Conservation (phyloP, 179 eudicot genomes). For the Camellia oleifera region DNA sequence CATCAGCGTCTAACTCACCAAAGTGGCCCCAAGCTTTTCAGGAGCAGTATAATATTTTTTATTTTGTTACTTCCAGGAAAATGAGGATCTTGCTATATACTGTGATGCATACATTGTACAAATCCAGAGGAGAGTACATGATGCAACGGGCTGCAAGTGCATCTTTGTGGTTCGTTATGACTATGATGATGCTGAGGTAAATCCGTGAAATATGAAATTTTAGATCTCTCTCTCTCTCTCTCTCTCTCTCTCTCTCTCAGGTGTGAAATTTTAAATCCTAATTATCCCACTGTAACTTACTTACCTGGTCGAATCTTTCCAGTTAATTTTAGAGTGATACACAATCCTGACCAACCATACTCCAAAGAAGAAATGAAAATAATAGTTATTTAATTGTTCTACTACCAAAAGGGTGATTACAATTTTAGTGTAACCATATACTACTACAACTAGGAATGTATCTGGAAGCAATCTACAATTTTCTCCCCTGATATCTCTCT, state of each 20-base stretch:
- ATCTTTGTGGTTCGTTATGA: slow-evolving; percentile 65
- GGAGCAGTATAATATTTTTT: not conserved
- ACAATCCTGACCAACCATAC: not conserved
- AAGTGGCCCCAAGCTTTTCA: not conserved
- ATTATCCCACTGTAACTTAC: not conserved
- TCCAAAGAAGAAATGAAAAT: not conserved
- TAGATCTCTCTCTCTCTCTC: not conserved
- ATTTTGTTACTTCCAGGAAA: slow-evolving; percentile 44
- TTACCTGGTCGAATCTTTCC: not conserved
- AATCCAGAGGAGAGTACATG: slow-evolving; percentile 63
- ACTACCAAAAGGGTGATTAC: not conserved
- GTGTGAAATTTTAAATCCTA: not conserved
- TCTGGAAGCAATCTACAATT: not conserved
- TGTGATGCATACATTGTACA: slow-evolving; percentile 65
- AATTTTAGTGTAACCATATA: not conserved
- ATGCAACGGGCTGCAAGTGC: slow-evolving; percentile 60
- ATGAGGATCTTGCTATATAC: slow-evolving; percentile 57
- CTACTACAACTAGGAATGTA: not conserved
- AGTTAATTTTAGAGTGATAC: not conserved
- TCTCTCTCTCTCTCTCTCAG: not conserved
- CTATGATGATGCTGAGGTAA: slow-evolving; percentile 62
- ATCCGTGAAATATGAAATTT: not conserved
- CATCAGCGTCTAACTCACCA: not conserved
- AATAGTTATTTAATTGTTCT: not conserved
- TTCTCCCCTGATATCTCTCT: not conserved